phyloP scores from a whole-genome alignment of 495 filamentous ascomycete species.

The Hyaloscypha variabilis region DNA sequence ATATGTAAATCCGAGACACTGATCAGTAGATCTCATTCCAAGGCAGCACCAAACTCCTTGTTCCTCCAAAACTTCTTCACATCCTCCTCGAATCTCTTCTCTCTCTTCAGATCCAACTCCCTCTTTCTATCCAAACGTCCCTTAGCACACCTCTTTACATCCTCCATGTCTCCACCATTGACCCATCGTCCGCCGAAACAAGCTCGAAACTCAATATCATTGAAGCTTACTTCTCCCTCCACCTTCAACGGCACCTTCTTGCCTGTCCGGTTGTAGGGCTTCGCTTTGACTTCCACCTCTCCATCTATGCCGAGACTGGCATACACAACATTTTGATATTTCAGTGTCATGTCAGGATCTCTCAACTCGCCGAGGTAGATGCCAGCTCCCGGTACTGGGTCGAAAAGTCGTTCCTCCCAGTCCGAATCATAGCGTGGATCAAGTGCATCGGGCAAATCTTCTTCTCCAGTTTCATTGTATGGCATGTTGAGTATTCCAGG shows the following conservation, averaged over 20 bases:
- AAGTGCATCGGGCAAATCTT: background rate
- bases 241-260: background rate
- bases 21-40: too few species aligned
- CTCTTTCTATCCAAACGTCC: background rate
- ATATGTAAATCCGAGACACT: too few species aligned
- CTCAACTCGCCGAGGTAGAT: constrained; percentile 2
- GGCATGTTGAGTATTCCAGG: background rate
- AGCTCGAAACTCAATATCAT: background rate
- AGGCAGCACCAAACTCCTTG: background rate
- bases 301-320: background rate
- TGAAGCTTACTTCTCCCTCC: background rate
- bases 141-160: background rate
- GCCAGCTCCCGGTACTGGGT: constrained; percentile 6
- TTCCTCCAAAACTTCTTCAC: background rate
- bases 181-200: background rate
- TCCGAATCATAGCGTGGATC: background rate
- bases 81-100: background rate
- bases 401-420: background rate
- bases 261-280: background rate
- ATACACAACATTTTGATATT: constrained; percentile 3
- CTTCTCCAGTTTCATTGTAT: background rate
- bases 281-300: background rate
- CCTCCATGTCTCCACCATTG: background rate
- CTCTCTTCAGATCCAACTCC: background rate
- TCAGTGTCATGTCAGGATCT: background rate